Conservation (phyloP, 257 asterid genomes). For the Anisodus acutangulus region DNA sequence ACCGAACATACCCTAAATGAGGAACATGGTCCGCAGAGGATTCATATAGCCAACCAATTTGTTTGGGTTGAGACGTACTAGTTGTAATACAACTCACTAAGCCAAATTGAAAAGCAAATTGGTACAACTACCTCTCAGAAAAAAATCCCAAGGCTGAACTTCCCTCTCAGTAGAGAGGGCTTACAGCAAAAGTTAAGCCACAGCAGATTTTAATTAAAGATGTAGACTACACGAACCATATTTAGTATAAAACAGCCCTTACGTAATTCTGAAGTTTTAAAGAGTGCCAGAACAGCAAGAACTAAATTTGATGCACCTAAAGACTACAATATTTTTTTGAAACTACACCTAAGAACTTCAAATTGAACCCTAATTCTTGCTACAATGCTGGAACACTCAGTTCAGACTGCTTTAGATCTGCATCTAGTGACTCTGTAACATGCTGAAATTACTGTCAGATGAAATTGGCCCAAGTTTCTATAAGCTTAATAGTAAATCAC, state of each 20-base stretch:
- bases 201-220: neutral
- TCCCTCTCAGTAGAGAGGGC: conserved; percentile 11
- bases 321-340: too few species aligned
- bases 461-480: neutral
- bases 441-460: neutral
- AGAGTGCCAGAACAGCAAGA: neutral
- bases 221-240: neutral
- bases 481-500: neutral
- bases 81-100: neutral
- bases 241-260: neutral
- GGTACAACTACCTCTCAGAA: neutral
- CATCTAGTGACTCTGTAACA: neutral
- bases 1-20: neutral
- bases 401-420: neutral
- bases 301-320: neutral
- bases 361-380: neutral
- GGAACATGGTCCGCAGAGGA: neutral
- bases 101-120: neutral
- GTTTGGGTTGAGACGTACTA: neutral
- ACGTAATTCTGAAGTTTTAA: neutral
- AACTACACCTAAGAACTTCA: neutral
- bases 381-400: neutral
- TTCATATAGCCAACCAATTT: neutral
- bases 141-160: neutral
- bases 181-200: neutral